Evolutionary conservation across 768 basidiomycete species (phyloP).

Genomic region (Kwoniella newhampshirensis): DNA sequence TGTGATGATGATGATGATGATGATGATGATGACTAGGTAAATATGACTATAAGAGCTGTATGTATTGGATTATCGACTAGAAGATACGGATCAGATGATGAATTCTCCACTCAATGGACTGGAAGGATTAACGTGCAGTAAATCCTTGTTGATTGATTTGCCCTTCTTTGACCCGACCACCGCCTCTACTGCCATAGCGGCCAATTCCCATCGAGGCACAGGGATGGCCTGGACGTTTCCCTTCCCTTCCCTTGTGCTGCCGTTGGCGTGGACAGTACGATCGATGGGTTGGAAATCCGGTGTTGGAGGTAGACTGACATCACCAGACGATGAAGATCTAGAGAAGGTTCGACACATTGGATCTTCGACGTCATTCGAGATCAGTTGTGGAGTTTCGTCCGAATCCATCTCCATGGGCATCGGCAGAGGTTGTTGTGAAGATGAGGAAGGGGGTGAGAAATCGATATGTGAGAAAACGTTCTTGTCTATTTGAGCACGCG

Average conservation of each 20-base stretch:
- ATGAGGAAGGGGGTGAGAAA: constrained; percentile 8
- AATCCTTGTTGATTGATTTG: constrained; percentile 7
- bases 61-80: no score
- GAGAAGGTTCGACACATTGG: constrained; percentile 19
- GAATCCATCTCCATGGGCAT: background rate
- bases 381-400: constrained; percentile 20
- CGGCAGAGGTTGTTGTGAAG: background rate
- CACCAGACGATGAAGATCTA: constrained; percentile 41
- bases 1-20: no score
- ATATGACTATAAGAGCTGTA: no score
- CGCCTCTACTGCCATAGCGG: background rate
- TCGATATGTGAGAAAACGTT: constrained; percentile 28
- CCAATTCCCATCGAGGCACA: constrained; percentile 9
- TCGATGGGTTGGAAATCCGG: constrained; percentile 36
- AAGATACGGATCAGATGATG: constrained; percentile 11
- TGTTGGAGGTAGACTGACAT: constrained; percentile 37
- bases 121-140: constrained; percentile 19
- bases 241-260: no score
- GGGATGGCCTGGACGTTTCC: constrained; percentile 6
- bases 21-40: no score
- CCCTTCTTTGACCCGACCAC: background rate
- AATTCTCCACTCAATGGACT: constrained; percentile 23
- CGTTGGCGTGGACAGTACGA: background rate
- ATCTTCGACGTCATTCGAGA: constrained; percentile 12
- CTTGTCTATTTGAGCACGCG: constrained; percentile 14